phyloP scores from a whole-genome alignment of 768 basidiomycete species.

The Boletus sp. region DNA sequence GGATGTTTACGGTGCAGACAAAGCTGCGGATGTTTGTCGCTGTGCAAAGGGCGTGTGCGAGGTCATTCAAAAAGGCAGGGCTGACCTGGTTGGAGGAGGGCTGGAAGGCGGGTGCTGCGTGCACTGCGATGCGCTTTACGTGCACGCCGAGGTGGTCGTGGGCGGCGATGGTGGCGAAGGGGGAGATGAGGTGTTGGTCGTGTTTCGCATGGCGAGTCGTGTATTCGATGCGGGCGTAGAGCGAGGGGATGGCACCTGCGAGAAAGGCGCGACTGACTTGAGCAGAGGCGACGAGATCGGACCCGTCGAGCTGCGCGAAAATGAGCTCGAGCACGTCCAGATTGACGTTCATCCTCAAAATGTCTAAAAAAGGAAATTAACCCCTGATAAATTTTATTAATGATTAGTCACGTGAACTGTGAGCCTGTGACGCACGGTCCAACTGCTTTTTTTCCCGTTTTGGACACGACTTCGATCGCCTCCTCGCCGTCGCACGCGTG shows the following conservation, averaged over 20 bases:
- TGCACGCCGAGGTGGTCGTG: slow-evolving; percentile 56
- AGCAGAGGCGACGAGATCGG: slow-evolving; percentile 58
- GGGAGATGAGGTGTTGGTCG: slow-evolving; percentile 47
- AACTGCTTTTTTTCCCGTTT: slow-evolving; percentile 13
- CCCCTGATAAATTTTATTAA: slow-evolving; percentile 9
- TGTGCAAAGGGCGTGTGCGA: slow-evolving; percentile 44
- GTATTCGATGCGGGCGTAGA: slow-evolving; percentile 61
- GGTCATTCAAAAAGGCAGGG: slow-evolving; percentile 53
- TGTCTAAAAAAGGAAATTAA: background rate
- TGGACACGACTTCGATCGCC: slow-evolving; percentile 18
- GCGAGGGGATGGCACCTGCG: slow-evolving; percentile 57
- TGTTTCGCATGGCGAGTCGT: slow-evolving; percentile 55
- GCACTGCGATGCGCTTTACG: slow-evolving; percentile 59
- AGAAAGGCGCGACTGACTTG: slow-evolving; percentile 68
- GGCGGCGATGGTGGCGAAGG: slow-evolving; percentile 56
- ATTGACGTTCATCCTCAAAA: slow-evolving; percentile 57
- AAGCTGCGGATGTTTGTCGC: slow-evolving; percentile 58
- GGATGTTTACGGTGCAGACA: slow-evolving; percentile 45
- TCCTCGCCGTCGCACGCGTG: slow-evolving; percentile 24
- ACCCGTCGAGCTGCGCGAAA: slow-evolving; percentile 48
- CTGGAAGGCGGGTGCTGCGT: slow-evolving; percentile 43
- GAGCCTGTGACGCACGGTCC: slow-evolving; percentile 20
- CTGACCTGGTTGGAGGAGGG: slow-evolving; percentile 27
- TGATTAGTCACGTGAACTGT: slow-evolving; percentile 13
- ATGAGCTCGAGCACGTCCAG: slow-evolving; percentile 74